These are phyloP conservation scores for Beauveria asiatica DNA, from an alignment of 2,329 filamentous ascomycete genomes.

Conservation along the genomic window DNA sequence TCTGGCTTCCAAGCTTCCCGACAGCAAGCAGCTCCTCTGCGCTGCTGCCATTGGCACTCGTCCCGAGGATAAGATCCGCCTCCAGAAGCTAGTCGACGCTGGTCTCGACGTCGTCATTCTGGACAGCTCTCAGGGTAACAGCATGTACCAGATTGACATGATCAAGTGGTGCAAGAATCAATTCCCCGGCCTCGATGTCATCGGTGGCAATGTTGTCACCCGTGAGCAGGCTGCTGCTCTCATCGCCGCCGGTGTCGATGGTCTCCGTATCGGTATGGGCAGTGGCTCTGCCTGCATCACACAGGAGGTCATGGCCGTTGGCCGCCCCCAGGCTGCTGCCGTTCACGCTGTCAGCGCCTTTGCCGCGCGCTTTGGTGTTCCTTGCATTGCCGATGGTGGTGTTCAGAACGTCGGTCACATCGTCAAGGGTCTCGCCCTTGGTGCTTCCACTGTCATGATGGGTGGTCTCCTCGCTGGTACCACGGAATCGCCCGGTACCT, in stretches of 20 bases:
- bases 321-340: conserved; percentile 87
- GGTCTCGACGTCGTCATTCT: conserved; percentile 92
- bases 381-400: conserved; percentile 95
- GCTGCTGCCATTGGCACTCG: conserved; percentile 93
- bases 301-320: conserved; percentile 99
- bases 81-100: conserved; percentile 84
- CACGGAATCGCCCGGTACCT: conserved; percentile 93
- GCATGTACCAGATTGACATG: conserved; percentile 98
- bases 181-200: conserved; percentile 82
- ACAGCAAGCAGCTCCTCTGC: conserved; percentile 95
- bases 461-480: conserved; percentile 94
- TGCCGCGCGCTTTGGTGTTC: conserved; percentile 86
- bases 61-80: conserved; percentile 80
- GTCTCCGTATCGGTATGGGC: conserved; percentile 97
- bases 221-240: conserved; percentile 88
- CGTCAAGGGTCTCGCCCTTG: conserved; percentile 92
- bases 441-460: conserved; percentile 98
- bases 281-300: conserved; percentile 97
- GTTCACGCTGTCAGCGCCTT: conserved; percentile 87
- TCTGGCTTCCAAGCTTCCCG: conserved; percentile 86
- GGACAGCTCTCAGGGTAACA: conserved; percentile 96
- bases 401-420: conserved; percentile 99
- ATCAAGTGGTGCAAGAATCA: conserved; percentile 89
- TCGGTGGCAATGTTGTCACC: conserved; percentile 97
- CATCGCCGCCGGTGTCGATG: conserved; percentile 90